Conservation (phyloP, 75 land plant genomes). For the Picea sitchensis region DNA sequence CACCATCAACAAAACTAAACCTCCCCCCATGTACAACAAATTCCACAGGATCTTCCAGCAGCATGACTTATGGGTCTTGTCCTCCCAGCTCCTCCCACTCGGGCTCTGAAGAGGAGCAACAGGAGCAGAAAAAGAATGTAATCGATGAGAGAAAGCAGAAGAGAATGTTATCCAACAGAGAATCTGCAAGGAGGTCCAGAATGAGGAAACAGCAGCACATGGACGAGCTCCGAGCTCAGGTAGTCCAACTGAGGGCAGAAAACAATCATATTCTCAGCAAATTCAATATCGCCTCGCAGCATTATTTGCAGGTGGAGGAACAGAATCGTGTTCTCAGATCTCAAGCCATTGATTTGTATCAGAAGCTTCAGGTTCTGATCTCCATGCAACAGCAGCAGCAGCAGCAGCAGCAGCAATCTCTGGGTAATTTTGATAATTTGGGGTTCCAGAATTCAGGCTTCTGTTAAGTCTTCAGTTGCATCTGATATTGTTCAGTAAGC, state of each 20-base stretch:
- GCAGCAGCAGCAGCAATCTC: background rate
- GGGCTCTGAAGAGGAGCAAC: constrained; percentile 34
- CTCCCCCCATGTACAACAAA: background rate
- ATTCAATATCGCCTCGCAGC: constrained; percentile 40
- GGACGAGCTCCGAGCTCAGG: constrained; percentile 62
- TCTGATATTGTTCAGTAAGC: background rate
- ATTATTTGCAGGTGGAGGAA: constrained; percentile 33
- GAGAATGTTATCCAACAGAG: constrained; percentile 70
- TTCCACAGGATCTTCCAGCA: constrained; percentile 9
- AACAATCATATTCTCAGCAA: constrained; percentile 48
- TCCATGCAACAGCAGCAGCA: constrained; percentile 20
- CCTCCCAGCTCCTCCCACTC: constrained; percentile 13
- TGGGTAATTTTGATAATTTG: background rate
- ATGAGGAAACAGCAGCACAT: constrained; percentile 66
- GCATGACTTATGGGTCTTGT: constrained; percentile 1
- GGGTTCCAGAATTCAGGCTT: background rate
- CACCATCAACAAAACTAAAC: background rate
- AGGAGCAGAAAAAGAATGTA: background rate
- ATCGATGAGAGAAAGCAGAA: constrained; percentile 56
- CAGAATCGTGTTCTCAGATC: constrained; percentile 56
- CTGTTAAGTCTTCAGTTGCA: background rate
- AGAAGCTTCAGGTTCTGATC: constrained; percentile 43
- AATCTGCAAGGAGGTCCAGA: constrained; percentile 74
- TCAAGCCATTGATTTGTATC: constrained; percentile 49
- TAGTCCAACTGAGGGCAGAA: constrained; percentile 40